Base-by-base conservation (phyloP, 2,329 filamentous ascomycete genomes). In the Fonsecaea multimorphosa region DNA sequence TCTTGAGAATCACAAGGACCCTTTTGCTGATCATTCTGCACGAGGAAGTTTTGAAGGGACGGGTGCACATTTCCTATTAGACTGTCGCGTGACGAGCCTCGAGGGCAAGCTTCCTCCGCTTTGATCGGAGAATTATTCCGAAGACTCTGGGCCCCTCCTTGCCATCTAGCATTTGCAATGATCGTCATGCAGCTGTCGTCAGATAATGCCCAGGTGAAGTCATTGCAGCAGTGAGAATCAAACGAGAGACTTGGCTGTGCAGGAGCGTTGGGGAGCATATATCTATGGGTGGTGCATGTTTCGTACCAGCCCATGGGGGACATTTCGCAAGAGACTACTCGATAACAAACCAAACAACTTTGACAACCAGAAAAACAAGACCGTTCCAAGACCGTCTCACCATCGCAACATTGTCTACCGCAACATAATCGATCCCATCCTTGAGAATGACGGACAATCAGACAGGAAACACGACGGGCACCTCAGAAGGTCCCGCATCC, bases 141-240 rank as follows among this genome's bases (percentile, higher is more conserved):
- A 57, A 27, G 16, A 22, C 19, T 12, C 9, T 6, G 22, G 36
- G 62, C 49, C 44, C 62, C 63, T 61, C 52, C 29, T 19, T 58
- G 38, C 44, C 31, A 14, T 31, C 22, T n/a, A 46, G 29, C 58
- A 40, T 27, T 24, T 22, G 31, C 58, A 27, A 40, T 61, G 24
- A 49, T 49, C 63, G 57, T 55, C 36, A 54, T 56, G 16, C 22
- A 40, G 38, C 57, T 60, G 57, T 65, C 56, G 56, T 60, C 57
- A 65, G 56, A 49, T 5, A 32, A 46, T 34, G 46, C 34, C n/a
- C 31, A 22, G 34, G 49, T 65, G 63, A 65, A 65, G 63, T 65
- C 63, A 65, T 61, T n/a, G 54, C 51, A 36, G 51, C 38, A 19
- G 52, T 19, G 52, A 54, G 16, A 31, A 2, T 49, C 44, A 49